Percentiles rank a stretch among this genome's conserved stretches.
These are phyloP conservation scores for Mycena kentingensis DNA, from an alignment of 768 basidiomycete species.

Conservation along the genomic window DNA sequence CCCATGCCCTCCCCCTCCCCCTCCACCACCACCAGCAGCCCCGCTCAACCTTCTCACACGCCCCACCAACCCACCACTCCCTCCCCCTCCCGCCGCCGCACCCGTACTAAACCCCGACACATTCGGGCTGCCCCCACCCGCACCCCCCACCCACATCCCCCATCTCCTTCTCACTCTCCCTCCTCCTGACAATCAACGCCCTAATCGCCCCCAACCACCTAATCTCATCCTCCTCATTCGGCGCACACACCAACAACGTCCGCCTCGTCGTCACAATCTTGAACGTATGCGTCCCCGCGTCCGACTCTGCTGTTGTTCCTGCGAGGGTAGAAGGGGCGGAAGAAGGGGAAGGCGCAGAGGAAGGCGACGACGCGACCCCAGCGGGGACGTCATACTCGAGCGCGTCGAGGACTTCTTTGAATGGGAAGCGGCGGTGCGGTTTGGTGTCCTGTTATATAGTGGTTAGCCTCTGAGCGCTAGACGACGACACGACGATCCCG, in stretches of 20 bases:
- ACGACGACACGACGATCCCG: no score
- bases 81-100: slow-evolving; percentile 24
- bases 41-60: slow-evolving; percentile 52
- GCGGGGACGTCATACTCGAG: slow-evolving; percentile 83
- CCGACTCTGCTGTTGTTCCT: no score
- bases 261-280: slow-evolving; percentile 96
- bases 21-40: no score
- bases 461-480: no score
- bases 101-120: slow-evolving; percentile 25
- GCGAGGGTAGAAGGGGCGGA: no score
- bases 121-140: slow-evolving; percentile 25
- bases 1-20: neutral
- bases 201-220: slow-evolving; percentile 96
- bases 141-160: slow-evolving; percentile 39
- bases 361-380: slow-evolving; percentile 33
- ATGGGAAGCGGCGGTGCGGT: slow-evolving; percentile 82
- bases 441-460: slow-evolving; percentile 92
- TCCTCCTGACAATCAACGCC: slow-evolving; percentile 70
- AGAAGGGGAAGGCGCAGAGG: slow-evolving; percentile 11
- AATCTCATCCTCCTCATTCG: slow-evolving; percentile 96
- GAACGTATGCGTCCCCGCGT: slow-evolving; percentile 76
- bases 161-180: slow-evolving; percentile 58
- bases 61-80: slow-evolving; percentile 42
- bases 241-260: slow-evolving; percentile 86
- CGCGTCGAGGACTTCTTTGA: slow-evolving; percentile 86